A percentile compares a stretch with the other conserved stretches of the same genome.
Evolutionary conservation across 2,329 filamentous ascomycete species (phyloP).

Genomic region (Sclerotinia trifoliorum): DNA sequence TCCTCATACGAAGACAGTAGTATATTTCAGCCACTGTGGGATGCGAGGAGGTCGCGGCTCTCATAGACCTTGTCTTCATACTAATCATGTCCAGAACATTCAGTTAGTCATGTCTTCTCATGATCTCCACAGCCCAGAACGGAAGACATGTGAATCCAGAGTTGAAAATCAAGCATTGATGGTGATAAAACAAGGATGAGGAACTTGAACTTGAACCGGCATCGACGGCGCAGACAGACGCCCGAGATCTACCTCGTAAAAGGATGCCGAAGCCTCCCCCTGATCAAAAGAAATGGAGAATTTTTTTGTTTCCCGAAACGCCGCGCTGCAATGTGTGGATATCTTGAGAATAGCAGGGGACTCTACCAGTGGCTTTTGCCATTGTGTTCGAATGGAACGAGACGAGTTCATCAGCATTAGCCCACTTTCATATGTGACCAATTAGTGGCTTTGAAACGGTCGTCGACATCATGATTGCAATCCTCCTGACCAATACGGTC

Average conservation of each 20-base stretch:
- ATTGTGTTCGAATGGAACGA: slow-evolving; percentile 6
- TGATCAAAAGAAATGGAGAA: slow-evolving; percentile 15
- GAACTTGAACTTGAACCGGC: slow-evolving; percentile 8
- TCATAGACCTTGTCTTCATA: neutral
- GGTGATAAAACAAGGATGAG: neutral
- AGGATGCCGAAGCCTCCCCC: slow-evolving; percentile 19
- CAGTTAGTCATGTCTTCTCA: slow-evolving; percentile 1
- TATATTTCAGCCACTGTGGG: neutral
- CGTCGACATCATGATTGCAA: slow-evolving; percentile 14
- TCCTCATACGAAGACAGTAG: neutral
- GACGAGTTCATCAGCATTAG: slow-evolving; percentile 1
- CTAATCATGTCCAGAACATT: neutral
- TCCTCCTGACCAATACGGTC: slow-evolving; percentile 19
- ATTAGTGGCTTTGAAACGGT: neutral
- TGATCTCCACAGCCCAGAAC: slow-evolving; percentile 11
- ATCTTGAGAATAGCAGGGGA: slow-evolving; percentile 8
- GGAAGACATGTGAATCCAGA: slow-evolving; percentile 3
- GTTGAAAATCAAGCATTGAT: neutral
- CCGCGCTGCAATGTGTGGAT: slow-evolving; percentile 8
- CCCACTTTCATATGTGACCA: neutral
- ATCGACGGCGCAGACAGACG: slow-evolving; percentile 11
- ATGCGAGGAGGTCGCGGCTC: neutral
- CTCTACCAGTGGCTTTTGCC: slow-evolving; percentile 5
- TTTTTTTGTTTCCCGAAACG: slow-evolving; percentile 11
- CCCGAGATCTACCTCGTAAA: slow-evolving; percentile 15